These are phyloP conservation scores for Coemansia sp. DNA, from an alignment of 192 early-diverging fungal genomes.

Conservation along the genomic window DNA sequence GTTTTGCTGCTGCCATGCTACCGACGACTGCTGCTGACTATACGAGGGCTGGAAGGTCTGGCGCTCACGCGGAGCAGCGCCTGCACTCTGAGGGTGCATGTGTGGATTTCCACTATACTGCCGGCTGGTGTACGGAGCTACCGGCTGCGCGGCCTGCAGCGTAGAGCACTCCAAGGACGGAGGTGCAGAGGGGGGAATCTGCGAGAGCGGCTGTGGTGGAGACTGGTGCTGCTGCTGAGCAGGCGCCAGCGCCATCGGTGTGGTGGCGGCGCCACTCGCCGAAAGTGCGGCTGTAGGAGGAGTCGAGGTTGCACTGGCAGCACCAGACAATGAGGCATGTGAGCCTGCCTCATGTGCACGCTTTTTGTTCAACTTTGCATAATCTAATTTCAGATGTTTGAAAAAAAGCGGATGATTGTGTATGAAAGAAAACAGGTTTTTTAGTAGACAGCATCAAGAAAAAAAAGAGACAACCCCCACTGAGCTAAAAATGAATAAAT, in stretches of 20 bases:
- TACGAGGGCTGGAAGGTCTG: neutral
- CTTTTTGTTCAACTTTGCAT: slow-evolving; percentile 59
- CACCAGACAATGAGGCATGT: slow-evolving; percentile 10
- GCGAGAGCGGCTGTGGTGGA: neutral
- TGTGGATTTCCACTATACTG: neutral
- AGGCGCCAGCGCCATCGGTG: slow-evolving; percentile 1
- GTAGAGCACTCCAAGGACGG: neutral
- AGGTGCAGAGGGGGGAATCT: neutral
- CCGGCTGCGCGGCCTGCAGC: neutral
- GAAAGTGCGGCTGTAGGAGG: neutral
- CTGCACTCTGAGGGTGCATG: slow-evolving; percentile 5
- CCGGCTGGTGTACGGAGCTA: neutral
- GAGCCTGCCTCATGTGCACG: slow-evolving; percentile 37
- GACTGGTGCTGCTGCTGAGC: slow-evolving; percentile 11
- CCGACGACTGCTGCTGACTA: slow-evolving; percentile 3
- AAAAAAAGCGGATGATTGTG: neutral
- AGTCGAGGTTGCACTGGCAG: slow-evolving; percentile 8
- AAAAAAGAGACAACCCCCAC: neutral
- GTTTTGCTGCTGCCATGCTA: slow-evolving; percentile 14
- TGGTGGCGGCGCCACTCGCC: neutral
- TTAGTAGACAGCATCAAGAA: neutral
- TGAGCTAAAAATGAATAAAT: neutral
- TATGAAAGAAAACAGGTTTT: neutral
- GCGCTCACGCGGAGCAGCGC: neutral
- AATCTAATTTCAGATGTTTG: slow-evolving; percentile 39